Conservation (phyloP, 2,329 filamentous ascomycete genomes). For the Coniella vitis region DNA sequence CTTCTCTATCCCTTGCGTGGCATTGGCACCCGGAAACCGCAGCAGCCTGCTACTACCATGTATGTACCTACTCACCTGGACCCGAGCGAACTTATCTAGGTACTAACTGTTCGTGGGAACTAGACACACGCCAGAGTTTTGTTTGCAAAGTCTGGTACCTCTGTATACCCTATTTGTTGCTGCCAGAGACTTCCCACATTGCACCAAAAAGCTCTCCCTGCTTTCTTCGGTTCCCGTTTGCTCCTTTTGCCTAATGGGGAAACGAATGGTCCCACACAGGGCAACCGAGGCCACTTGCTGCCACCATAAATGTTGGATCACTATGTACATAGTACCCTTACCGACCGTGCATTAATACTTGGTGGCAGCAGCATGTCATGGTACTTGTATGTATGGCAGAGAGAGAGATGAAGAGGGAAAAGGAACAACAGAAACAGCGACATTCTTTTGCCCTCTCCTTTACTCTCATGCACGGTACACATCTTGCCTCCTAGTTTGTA, state of each 20-base stretch:
- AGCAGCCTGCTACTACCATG: too few relatives aligned
- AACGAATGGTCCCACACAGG: conserved; percentile 2
- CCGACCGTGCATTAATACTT: not conserved
- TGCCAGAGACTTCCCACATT: not conserved
- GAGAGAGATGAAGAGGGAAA: not conserved
- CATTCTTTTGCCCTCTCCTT: not conserved
- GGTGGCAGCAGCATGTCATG: not conserved
- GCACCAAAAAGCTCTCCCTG: not conserved
- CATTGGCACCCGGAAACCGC: not conserved
- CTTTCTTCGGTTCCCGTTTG: conserved; percentile 2
- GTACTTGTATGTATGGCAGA: not conserved
- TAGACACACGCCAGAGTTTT: not conserved
- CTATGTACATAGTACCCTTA: not conserved
- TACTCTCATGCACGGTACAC: not conserved
- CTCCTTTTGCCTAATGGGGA: conserved; percentile 10
- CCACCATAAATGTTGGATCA: not conserved
- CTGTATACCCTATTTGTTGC: conserved; percentile 5
- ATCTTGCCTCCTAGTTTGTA: not conserved
- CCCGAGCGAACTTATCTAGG: too few relatives aligned
- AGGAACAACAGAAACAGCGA: conserved; percentile 6
- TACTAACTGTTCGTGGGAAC: not conserved
- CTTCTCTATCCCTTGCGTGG: conserved; percentile 5
- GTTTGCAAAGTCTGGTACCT: conserved; percentile 2
- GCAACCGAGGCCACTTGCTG: too few relatives aligned
- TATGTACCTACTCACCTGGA: conserved; percentile 7